Evolutionary conservation across 2,329 filamentous ascomycete genomes (phyloP), one percentile per base, ranked within the genome.

Genomic region (Sporothrix curviconia): DNA sequence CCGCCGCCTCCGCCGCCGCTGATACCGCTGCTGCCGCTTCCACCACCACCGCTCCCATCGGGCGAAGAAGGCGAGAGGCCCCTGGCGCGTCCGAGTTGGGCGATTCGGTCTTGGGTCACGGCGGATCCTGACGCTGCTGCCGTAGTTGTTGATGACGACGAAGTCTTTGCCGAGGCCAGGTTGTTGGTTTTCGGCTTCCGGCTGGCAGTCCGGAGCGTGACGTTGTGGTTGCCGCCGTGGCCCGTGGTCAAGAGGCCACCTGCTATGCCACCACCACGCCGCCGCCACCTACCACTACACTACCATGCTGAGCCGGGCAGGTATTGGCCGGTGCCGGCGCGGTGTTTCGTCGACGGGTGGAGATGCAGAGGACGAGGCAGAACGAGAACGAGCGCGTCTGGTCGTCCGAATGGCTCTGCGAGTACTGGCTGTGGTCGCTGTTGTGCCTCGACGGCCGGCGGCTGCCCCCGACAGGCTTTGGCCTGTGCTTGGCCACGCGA

Each of bases 131-230:
- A 7, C 12, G 11, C 19, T 5, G 22, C 11, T 14, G 11, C 19
- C 8, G 22, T 4, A 3, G 34, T 4, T 2, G 39, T 22, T n/a
- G 56, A 59, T 6, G 44, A 17, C 12, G 28, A 6, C 3, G 30
- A 24, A 36, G 8, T 32, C 3, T 14, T 15, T 15, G 28, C 32
- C 34, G 34, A 9, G 2, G n/a, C 22, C 40, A 24, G 12, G 24
- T 25, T 19, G 32, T 50, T 12, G 14, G 32, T 44, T 36, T 62
- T 62, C 12, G 61, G 58, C 17, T 62, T 62, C 22, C 61, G 57
- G 44, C 56, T 60, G 4, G 61, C 61, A 0, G 61, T 62, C 6
- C 61, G 61, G 1, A 62, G 61, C 6, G 60, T 62, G n/a, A 62
- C 43, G 37, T 60, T 60, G 43, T 60, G 60, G 43, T 60, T 62